A percentile compares a stretch with the other conserved stretches of the same genome.
Conservation (phyloP, 1,139 yeast genomes). For the Pneumocystis oryctolagi region DNA sequence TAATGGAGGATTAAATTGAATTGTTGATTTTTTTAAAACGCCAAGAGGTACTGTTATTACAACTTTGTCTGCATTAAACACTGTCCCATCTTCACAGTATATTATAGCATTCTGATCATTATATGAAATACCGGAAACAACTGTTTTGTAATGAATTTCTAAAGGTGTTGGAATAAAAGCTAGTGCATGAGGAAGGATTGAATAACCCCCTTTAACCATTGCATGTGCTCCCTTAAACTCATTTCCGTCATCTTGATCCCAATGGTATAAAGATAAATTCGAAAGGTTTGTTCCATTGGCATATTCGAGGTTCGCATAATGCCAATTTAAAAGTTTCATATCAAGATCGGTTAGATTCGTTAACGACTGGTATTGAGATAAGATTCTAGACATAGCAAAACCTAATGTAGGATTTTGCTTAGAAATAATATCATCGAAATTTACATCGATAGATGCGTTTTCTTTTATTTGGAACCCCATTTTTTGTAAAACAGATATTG, state of each 20-base stretch:
- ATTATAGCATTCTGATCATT: slow-evolving; percentile 20
- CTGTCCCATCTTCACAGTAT: slow-evolving; percentile 26
- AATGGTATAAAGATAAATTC: slow-evolving; percentile 26
- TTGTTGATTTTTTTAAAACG: slow-evolving; percentile 26
- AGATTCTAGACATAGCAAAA: slow-evolving; percentile 25
- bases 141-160: slow-evolving; percentile 28
- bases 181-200: slow-evolving; percentile 27
- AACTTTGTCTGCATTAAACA: slow-evolving; percentile 28
- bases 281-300: slow-evolving; percentile 26
- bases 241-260: slow-evolving; percentile 32
- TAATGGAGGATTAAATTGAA: slow-evolving; percentile 30
- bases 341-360: slow-evolving; percentile 26
- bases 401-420: slow-evolving; percentile 27
- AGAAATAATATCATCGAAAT: slow-evolving; percentile 22
- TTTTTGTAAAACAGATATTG: background rate
- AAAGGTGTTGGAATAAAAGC: slow-evolving; percentile 28
- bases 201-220: slow-evolving; percentile 26
- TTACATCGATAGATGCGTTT: background rate
- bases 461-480: slow-evolving; percentile 11
- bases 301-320: slow-evolving; percentile 30
- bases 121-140: slow-evolving; percentile 28
- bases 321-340: slow-evolving; percentile 28
- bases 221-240: slow-evolving; percentile 30
- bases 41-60: slow-evolving; percentile 31
- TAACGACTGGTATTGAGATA: slow-evolving; percentile 22